phyloP scores from a whole-genome alignment of 495 filamentous ascomycete species.

The Entonaema liquescens region DNA sequence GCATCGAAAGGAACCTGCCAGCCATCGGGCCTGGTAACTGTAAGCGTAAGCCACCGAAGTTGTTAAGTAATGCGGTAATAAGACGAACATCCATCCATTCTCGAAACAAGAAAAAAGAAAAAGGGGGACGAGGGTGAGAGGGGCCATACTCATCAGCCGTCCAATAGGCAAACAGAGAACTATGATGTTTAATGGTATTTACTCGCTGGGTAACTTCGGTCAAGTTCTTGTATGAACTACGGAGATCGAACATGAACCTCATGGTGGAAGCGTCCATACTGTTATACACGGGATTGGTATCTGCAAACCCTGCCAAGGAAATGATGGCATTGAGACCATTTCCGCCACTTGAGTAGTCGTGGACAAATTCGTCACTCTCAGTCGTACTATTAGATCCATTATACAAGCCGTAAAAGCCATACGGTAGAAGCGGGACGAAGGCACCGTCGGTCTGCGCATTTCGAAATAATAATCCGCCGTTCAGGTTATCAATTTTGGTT shows the following conservation, averaged over 20 bases:
- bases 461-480: slow-evolving; percentile 62
- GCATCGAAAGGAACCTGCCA: slow-evolving; percentile 65
- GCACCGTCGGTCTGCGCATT: slow-evolving; percentile 46
- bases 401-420: slow-evolving; percentile 70
- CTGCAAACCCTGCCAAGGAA: slow-evolving; percentile 48
- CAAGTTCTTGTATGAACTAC: slow-evolving; percentile 66
- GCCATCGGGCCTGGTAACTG: slow-evolving; percentile 63
- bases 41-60: neutral
- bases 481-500: slow-evolving; percentile 69
- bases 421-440: slow-evolving; percentile 64
- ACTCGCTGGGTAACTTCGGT: slow-evolving; percentile 63
- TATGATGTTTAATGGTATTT: slow-evolving; percentile 57
- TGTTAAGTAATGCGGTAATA: neutral
- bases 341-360: slow-evolving; percentile 61
- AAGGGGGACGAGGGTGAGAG: neutral
- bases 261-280: slow-evolving; percentile 65
- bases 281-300: slow-evolving; percentile 60
- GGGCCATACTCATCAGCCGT: slow-evolving; percentile 65
- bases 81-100: too few species aligned
- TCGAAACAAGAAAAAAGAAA: neutral
- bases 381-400: slow-evolving; percentile 60
- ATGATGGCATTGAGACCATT: slow-evolving; percentile 56
- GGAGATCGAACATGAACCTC: slow-evolving; percentile 72
- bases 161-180: slow-evolving; percentile 71
- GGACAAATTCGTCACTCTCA: slow-evolving; percentile 53